Percentiles rank a stretch among this genome's conserved stretches.
phyloP scores from a whole-genome alignment of 2,329 filamentous ascomycete species.

The Aspergillus transmontanensis region DNA sequence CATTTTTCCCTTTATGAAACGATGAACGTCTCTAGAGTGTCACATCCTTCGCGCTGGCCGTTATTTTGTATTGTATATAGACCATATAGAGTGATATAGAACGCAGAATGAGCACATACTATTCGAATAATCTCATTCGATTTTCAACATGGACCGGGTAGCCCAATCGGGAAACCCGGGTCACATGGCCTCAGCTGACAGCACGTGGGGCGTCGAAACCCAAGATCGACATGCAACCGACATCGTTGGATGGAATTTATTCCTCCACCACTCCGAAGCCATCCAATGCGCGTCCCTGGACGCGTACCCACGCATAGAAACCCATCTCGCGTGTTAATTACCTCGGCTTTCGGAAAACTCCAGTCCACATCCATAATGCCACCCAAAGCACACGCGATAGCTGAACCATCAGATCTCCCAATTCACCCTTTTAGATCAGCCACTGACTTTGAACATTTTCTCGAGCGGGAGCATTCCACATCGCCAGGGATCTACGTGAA shows the following conservation, averaged over 20 bases:
- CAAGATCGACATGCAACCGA: neutral
- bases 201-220: neutral
- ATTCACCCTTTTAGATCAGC: constrained; percentile 30
- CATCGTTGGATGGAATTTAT: neutral
- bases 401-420: constrained; percentile 25
- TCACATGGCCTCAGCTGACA: neutral
- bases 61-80: neutral
- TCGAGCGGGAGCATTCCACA: constrained; percentile 41
- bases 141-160: neutral
- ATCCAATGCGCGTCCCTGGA: neutral
- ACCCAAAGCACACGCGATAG: neutral
- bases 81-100: neutral
- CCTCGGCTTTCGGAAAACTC: neutral
- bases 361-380: neutral
- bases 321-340: neutral
- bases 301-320: neutral
- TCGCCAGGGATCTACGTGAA: constrained; percentile 51
- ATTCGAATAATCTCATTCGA: neutral
- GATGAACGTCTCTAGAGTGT: too few relatives aligned
- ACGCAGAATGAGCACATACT: neutral
- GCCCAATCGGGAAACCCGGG: neutral
- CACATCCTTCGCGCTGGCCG: too few relatives aligned
- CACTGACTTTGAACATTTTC: constrained; percentile 41
- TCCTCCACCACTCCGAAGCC: neutral
- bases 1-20: too few relatives aligned